Evolutionary conservation across 2,329 filamentous ascomycete genomes (phyloP), one percentile per base, ranked within the genome.

Genomic region (Hymenoscyphus repandus): DNA sequence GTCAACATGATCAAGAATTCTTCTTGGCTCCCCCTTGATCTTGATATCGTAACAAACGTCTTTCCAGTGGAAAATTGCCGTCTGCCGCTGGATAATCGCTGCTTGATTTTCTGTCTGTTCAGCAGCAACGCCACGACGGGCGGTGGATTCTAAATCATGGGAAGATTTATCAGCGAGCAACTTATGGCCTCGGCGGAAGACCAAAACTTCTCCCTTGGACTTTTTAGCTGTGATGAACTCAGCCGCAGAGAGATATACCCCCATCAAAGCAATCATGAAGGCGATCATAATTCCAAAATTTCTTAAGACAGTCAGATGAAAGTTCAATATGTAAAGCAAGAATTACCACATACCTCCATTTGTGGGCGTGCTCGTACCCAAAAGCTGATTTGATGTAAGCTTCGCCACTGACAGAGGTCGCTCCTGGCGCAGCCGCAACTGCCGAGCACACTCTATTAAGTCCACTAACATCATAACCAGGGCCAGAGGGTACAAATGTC

Each of bases 171-270:
- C 22, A 27, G 22, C 22, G 36, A 15, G 22, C 22, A 27, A 27
- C 7, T 27, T 27, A 7, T 40, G 45, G 11, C 7, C 10, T 46
- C 43, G 43, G 50, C 82, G 83, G 72, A 88, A 89, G 34, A 89
- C 77, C 4, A 89, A 72, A 13, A 89, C 83, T 61, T 89, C 86
- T 50, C 85, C 85, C 75, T 87, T 89, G 32, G 83, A 86, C 67
- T 84, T 85, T 67, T 82, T 79, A 15, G 85, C 82, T 5, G 72
- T 68, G 46, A 74, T 71, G 30, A 80, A 75, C 66, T 89, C 85
- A 10, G 82, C 81, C 1, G 77, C 72, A 17, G 78, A 52, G 58
- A 89, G 76, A 68, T 89, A 86, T 9, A 71, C 74, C 42, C 66
- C 13, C 13, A 18, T 20, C 10, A 46, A 37, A 20, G 22, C 27